Conservation (phyloP, 768 basidiomycete species). For the Infundibulicybe gibba region DNA sequence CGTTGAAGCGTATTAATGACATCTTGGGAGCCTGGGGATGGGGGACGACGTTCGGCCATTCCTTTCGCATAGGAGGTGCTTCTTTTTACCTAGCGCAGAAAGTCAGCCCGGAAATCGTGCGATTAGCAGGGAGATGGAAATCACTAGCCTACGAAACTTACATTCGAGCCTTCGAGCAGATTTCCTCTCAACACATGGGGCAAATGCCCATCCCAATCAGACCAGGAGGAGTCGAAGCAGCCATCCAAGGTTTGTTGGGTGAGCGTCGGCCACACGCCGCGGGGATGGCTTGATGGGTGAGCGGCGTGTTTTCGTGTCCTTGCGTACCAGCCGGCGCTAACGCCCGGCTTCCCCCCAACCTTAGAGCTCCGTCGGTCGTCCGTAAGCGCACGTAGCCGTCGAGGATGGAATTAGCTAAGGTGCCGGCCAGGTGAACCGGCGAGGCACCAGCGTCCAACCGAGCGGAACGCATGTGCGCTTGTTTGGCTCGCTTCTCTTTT, state of each 20-base stretch:
- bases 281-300: no score
- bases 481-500: no score
- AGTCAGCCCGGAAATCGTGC: conserved; percentile 29
- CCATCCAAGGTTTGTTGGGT: background rate
- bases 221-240: conserved; percentile 1
- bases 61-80: conserved; percentile 39
- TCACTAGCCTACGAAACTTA: conserved; percentile 36
- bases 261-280: background rate
- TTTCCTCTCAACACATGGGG: conserved; percentile 16
- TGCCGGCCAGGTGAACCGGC: no score
- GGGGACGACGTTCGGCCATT: conserved; percentile 34
- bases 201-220: background rate
- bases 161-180: conserved; percentile 30
- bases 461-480: no score
- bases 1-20: conserved; percentile 24
- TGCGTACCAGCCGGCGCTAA: no score
- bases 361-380: no score
- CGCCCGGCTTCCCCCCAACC: no score
- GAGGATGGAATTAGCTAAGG: no score
- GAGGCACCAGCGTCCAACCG: no score
- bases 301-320: no score
- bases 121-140: conserved; percentile 30
- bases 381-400: no score
- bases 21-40: conserved; percentile 19
- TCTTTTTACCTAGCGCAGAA: conserved; percentile 26